Evolutionary conservation across 768 basidiomycete species (phyloP), one percentile per base, ranked within the genome.

Genomic region (Asterophora lycoperdoides): DNA sequence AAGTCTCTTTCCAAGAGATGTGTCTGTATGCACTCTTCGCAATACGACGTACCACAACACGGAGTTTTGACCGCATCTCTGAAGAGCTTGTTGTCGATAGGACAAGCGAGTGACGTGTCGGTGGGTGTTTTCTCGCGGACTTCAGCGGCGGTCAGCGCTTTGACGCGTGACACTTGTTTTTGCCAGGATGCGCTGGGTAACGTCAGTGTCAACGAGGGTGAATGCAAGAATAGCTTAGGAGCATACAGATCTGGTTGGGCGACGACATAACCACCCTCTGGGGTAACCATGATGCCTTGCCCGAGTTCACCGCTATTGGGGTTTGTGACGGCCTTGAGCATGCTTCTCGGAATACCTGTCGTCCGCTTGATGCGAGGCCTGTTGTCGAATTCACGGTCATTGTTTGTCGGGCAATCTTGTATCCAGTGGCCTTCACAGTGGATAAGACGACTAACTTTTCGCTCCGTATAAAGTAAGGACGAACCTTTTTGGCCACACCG

Each of bases 321-420:
- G 51, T 89, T 89, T 48, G 96, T 93, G 20, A 98, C 93, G 0
- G 93, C 86, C 66, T 96, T 96, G 46, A 99, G 73, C 82, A 99
- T 98, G 64, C 91, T 94, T 56, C 94, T 81, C 4, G 96, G 96
- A 53, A 99, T 99, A 68, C 96, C 96, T 8, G 96, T 99, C 4
- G 96, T 98, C 43, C 96, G 80, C 64, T 97, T 97, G 65, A 99
- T 94, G 20, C 94, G 86, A 40, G 95, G 95, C 49, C 88, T 76
- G 60, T 98, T 87, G 66, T 95, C 92, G 56, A 86, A 96, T 41
- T 94, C 92, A 43, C 92, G 86, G 63, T 99, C 92, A 58, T 87
- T 93, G 64, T 97, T 97, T 5, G 93, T 96, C 1, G 96, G 96
- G 64, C 96, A 99, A 54, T 96, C 91, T 64, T 99, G 94, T 55